Conservation (phyloP, 1,284 basidiomycete species). For the Puccinia polysora region DNA sequence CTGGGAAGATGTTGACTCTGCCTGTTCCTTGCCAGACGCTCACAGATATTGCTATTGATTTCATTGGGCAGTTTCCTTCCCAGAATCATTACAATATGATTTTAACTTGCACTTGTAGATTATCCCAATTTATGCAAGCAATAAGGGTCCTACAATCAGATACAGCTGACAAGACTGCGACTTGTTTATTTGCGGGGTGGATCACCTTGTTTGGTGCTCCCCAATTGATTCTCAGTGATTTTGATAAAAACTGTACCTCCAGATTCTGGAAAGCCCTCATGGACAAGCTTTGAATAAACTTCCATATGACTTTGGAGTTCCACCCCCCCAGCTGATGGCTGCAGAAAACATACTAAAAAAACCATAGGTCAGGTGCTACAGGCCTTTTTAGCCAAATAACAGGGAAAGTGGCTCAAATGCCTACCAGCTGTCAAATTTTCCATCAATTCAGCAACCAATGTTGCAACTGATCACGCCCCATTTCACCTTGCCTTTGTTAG, state of each 20-base stretch:
- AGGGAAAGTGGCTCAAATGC: slow-evolving; percentile 44
- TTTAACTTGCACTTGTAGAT: background rate
- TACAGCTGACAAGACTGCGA: background rate
- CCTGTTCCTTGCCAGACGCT: slow-evolving; percentile 19
- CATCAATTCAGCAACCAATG: slow-evolving; percentile 44
- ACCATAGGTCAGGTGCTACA: background rate
- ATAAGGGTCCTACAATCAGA: background rate
- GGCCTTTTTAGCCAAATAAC: background rate
- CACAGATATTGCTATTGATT: slow-evolving; percentile 26
- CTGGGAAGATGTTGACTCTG: slow-evolving; percentile 26
- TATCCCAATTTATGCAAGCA: background rate
- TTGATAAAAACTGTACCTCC: slow-evolving; percentile 48
- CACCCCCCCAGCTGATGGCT: background rate
- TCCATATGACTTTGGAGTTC: background rate
- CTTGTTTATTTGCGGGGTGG: background rate
- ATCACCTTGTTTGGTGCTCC: slow-evolving; percentile 45
- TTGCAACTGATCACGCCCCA: slow-evolving; percentile 42
- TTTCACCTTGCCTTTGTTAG: slow-evolving; percentile 44
- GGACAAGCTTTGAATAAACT: slow-evolving; percentile 45
- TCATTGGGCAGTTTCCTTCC: background rate
- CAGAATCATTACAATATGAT: background rate
- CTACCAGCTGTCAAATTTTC: slow-evolving; percentile 40
- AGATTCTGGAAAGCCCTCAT: slow-evolving; percentile 49
- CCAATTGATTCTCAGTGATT: slow-evolving; percentile 47
- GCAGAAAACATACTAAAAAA: slow-evolving; percentile 16